Percentiles rank a stretch among this genome's conserved stretches.
Evolutionary conservation across 768 basidiomycete species (phyloP).

Genomic region (Suillus subalutaceus): DNA sequence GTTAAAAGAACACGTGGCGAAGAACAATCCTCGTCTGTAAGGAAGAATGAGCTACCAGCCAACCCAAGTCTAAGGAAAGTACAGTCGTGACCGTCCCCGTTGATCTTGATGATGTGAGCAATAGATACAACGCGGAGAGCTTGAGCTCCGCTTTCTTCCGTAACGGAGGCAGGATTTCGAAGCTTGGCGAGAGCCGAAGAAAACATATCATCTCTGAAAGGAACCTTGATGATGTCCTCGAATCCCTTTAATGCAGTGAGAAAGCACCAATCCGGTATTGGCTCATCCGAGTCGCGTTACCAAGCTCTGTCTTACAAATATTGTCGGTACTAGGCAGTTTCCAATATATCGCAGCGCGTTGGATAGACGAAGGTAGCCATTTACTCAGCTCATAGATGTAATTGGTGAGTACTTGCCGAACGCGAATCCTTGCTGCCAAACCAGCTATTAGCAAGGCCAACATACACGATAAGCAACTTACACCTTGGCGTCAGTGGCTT

Average conservation of each 20-base stretch:
- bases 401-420: not conserved
- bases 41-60: not conserved
- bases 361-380: not conserved
- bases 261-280: not conserved
- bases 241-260: not conserved
- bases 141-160: not conserved
- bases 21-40: not conserved
- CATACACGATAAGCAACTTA: constrained; percentile 24
- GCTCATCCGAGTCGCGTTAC: not conserved
- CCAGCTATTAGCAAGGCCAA: not conserved
- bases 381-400: not conserved
- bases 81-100: not conserved
- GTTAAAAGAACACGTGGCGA: not conserved
- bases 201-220: not conserved
- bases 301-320: not conserved
- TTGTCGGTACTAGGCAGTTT: not conserved
- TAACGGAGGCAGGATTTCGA: not conserved
- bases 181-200: not conserved
- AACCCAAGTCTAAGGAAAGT: not conserved
- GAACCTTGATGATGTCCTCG: constrained; percentile 6
- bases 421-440: not conserved
- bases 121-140: not conserved
- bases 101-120: not conserved
- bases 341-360: not conserved
- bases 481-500: constrained; percentile 45